Percentiles rank a stretch among this genome's conserved stretches.
phyloP scores from a whole-genome alignment of 805 yeast species.

The Hanseniaspora pseudoguilliermondii region DNA sequence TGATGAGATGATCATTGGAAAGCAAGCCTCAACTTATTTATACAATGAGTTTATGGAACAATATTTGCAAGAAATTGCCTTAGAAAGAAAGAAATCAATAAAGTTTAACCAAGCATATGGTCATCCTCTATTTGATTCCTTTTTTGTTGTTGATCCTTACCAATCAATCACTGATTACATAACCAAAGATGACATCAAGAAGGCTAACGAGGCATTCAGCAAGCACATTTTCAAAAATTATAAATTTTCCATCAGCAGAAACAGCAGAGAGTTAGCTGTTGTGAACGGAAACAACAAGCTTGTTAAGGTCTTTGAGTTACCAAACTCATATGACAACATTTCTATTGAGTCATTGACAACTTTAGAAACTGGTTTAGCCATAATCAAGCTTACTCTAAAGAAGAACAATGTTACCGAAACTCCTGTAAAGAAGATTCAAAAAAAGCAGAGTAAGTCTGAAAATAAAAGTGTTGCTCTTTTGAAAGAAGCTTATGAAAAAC shows the following conservation, averaged over 20 bases:
- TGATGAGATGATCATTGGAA: neutral
- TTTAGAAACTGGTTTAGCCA: constrained; percentile 10
- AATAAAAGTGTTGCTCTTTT: neutral
- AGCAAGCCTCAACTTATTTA: neutral
- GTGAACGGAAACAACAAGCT: neutral
- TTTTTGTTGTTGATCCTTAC: neutral
- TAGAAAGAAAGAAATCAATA: neutral
- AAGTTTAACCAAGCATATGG: neutral
- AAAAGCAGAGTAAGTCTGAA: neutral
- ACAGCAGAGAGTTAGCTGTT: constrained; percentile 1
- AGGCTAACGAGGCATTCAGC: constrained; percentile 9
- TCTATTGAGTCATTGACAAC: constrained; percentile 3
- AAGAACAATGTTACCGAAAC: neutral
- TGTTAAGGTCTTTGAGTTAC: constrained; percentile 12
- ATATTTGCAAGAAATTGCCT: neutral
- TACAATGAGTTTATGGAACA: neutral
- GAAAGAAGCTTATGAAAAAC: neutral
- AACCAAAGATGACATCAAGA: neutral
- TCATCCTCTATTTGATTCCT: neutral
- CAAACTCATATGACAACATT: constrained; percentile 2
- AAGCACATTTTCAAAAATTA: constrained; percentile 2
- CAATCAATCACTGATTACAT: neutral
- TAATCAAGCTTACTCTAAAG: neutral
- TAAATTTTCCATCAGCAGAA: constrained; percentile 6
- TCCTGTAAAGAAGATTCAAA: neutral